Evolutionary conservation across 352 stramenopile species (phyloP), one percentile per base, ranked within the genome.

Genomic region (Lagenidium giganteum): DNA sequence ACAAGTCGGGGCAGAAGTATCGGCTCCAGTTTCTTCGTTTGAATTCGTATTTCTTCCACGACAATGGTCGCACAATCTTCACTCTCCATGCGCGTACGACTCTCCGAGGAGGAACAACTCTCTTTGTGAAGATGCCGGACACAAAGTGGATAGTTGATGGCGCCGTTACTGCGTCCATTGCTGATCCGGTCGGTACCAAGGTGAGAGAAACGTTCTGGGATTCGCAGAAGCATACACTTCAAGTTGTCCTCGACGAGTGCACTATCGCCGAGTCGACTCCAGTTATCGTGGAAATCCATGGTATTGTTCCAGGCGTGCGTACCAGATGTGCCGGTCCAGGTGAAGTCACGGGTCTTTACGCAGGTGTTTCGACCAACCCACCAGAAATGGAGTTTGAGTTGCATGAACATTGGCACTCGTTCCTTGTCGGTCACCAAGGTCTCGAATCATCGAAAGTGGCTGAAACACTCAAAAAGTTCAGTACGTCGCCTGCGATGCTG

Each of bases 361-460:
- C 40, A 0, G 65, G 56, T 1, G 46, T 59, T 38, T 33, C 21
- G 6, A 9, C 9, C 5, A 57, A 34, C 5, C 24, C 63, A 6
- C 54, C 64, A 0, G 61, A 69, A 21, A 57, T 81, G 36, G 48
- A 65, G 32, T 57, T 83, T 34, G 57, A 67, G 20, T 53, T 80
- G 1, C 60, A 81, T 23, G 65, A 83, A 7, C 61, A 81, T 25
- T 81, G 67, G 70, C 58, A 79, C 17, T 78, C 64, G 7, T 79
- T 76, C 30, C 35, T 83, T n/a, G 57, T 67, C 4, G 64, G 59
- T 1, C 62, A 75, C 41, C 50, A 77, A 16, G 66, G 51, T n/a
- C 51, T 79, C n/a, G 64, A 75, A 8, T 44, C 52, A 8, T 48
- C 41, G 1, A 75, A 78, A 18, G 47, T 83, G 4, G 54, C 59